These are phyloP conservation scores for Gossypium herbaceum DNA, from an alignment of 345 rosid genomes.

Conservation along the genomic window DNA sequence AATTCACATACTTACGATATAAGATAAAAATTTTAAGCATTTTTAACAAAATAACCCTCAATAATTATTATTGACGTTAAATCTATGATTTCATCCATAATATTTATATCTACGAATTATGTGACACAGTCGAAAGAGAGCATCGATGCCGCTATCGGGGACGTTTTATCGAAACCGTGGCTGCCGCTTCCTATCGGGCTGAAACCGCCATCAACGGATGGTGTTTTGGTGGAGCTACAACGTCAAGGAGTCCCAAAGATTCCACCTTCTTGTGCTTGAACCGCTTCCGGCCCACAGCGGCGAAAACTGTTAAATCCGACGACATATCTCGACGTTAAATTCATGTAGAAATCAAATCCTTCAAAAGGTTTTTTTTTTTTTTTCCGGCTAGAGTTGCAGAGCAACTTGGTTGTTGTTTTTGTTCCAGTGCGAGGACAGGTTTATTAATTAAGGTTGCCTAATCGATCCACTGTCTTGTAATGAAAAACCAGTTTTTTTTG, in stretches of 20 bases:
- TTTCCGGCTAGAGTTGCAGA: background rate
- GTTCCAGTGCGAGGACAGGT: slow-evolving; percentile 14
- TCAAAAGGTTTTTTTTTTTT: background rate
- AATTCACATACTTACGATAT: too few species aligned
- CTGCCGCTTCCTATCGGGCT: slow-evolving; percentile 78
- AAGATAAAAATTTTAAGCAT: too few species aligned
- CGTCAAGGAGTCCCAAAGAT: slow-evolving; percentile 59
- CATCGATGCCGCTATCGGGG: slow-evolving; percentile 64
- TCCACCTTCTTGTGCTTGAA: slow-evolving; percentile 52
- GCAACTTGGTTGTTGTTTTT: slow-evolving; percentile 7
- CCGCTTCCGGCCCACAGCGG: background rate
- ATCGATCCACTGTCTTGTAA: background rate
- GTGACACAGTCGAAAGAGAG: slow-evolving; percentile 60
- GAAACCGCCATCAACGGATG: slow-evolving; percentile 64
- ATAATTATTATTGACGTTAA: too few species aligned
- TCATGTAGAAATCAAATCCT: background rate
- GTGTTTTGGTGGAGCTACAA: slow-evolving; percentile 69
- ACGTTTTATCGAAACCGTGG: slow-evolving; percentile 76
- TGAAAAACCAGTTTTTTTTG: background rate
- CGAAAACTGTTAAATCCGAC: background rate
- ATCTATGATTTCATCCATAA: too few species aligned
- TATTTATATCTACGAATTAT: background rate
- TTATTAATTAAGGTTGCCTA: slow-evolving; percentile 2
- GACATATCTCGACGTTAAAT: background rate
- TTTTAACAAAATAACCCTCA: too few species aligned